A percentile compares a stretch with the other conserved stretches of the same genome.
Conservation (phyloP, 164 flowering plant species). For the Annona squamosa region DNA sequence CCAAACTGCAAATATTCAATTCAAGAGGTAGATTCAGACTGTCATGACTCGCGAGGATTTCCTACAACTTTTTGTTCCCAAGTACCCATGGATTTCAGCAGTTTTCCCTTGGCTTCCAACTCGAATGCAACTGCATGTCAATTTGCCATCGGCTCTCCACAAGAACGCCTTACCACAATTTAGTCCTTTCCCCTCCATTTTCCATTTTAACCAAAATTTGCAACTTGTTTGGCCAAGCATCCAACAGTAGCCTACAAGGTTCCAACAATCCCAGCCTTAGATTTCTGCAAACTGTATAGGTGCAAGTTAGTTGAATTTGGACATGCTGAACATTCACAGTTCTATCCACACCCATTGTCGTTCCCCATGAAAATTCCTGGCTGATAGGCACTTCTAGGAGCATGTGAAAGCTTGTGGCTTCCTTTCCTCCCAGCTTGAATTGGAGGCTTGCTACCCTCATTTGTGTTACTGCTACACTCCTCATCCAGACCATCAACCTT, state of each 20-base stretch:
- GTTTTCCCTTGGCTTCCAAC: background rate
- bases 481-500: slow-evolving; percentile 23
- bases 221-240: background rate
- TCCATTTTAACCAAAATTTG: background rate
- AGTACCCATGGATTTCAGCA: background rate
- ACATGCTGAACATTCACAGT: background rate
- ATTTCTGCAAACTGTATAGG: background rate
- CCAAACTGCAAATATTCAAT: background rate
- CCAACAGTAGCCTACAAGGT: background rate
- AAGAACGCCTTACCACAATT: slow-evolving; percentile 1
- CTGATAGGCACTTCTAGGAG: slow-evolving; percentile 13
- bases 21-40: background rate
- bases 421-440: slow-evolving; percentile 16
- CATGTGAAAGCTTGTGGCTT: slow-evolving; percentile 14
- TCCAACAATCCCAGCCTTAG: background rate
- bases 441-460: slow-evolving; percentile 17
- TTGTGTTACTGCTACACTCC: slow-evolving; percentile 16
- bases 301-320: too few species aligned
- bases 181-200: background rate
- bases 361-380: slow-evolving; percentile 13
- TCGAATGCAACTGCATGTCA: background rate
- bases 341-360: slow-evolving; percentile 12
- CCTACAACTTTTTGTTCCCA: background rate
- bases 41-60: too few species aligned
- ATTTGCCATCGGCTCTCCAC: background rate